phyloP scores from a whole-genome alignment of 495 filamentous ascomycete species.

The Aspergillus ostianus region DNA sequence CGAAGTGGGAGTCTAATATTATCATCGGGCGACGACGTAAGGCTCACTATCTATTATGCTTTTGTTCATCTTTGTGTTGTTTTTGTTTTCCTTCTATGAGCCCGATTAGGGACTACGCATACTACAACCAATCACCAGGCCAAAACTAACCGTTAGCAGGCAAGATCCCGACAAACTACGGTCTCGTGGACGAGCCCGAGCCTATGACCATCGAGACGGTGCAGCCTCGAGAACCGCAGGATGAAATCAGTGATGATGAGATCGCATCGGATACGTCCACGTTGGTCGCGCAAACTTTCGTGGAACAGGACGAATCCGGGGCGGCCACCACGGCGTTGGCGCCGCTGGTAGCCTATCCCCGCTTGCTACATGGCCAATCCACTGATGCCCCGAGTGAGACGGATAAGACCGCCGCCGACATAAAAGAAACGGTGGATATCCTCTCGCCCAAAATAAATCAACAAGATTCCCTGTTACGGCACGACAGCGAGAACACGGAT shows the following conservation, averaged over 20 bases:
- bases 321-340: slow-evolving; percentile 10
- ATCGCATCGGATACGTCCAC: slow-evolving; percentile 21
- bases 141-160: slow-evolving; percentile 23
- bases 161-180: slow-evolving; percentile 38
- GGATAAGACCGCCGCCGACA: slow-evolving; percentile 13
- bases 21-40: slow-evolving; percentile 40
- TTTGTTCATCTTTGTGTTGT: not conserved
- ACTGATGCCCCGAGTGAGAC: slow-evolving; percentile 1
- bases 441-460: slow-evolving; percentile 2
- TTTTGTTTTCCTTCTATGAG: slow-evolving; percentile 2
- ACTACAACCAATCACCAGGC: not conserved
- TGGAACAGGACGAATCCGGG: slow-evolving; percentile 20
- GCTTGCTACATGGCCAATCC: slow-evolving; percentile 22
- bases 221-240: slow-evolving; percentile 6
- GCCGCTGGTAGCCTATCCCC: slow-evolving; percentile 21
- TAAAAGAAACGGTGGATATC: slow-evolving; percentile 16
- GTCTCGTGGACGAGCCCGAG: slow-evolving; percentile 15
- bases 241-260: slow-evolving; percentile 12
- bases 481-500: not conserved
- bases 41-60: slow-evolving; percentile 12
- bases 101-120: not conserved
- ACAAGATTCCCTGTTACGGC: not conserved
- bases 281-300: slow-evolving; percentile 17
- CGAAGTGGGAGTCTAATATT: slow-evolving; percentile 38
- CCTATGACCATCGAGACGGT: slow-evolving; percentile 14